Evolutionary conservation across 2,329 filamentous ascomycete species (phyloP).

Genomic region (Magnaporthiopsis incrustans): DNA sequence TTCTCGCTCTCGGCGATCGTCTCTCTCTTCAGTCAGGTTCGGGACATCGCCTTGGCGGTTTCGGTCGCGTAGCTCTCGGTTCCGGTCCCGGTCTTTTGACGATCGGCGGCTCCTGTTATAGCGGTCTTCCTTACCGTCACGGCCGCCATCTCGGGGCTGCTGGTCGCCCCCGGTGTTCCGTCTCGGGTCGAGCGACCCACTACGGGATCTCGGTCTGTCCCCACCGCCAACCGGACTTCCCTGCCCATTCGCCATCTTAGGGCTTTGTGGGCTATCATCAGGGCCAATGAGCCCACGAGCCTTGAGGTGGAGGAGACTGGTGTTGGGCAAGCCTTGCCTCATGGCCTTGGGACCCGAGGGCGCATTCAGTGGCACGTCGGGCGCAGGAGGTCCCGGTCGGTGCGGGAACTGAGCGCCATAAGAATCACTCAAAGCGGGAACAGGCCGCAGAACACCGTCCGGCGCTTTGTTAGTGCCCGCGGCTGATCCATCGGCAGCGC

Average conservation of each 20-base stretch:
- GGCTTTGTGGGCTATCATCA: slow-evolving; percentile 15
- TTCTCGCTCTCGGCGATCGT: slow-evolving; percentile 21
- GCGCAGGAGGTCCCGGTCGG: slow-evolving; percentile 9
- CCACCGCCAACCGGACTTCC: slow-evolving; percentile 15
- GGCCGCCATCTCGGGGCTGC: neutral
- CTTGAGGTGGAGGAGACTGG: slow-evolving; percentile 60
- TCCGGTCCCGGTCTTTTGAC: slow-evolving; percentile 26
- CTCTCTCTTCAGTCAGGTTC: neutral
- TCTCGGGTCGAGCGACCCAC: slow-evolving; percentile 34
- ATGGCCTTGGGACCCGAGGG: slow-evolving; percentile 93
- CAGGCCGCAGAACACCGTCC: slow-evolving; percentile 4
- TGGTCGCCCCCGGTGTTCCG: slow-evolving; percentile 9
- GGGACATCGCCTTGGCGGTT: slow-evolving; percentile 15
- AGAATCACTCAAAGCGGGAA: slow-evolving; percentile 4
- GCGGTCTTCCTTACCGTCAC: slow-evolving; percentile 4
- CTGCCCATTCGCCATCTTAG: slow-evolving; percentile 9
- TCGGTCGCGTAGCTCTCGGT: slow-evolving; percentile 6
- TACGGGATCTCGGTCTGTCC: slow-evolving; percentile 33
- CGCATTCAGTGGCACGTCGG: slow-evolving; percentile 56
- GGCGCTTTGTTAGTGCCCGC: neutral
- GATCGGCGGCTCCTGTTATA: slow-evolving; percentile 7
- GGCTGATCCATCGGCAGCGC: slow-evolving; percentile 18
- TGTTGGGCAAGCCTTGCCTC: slow-evolving; percentile 81
- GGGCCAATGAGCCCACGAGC: slow-evolving; percentile 29
- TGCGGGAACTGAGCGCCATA: slow-evolving; percentile 4